phyloP scores from a whole-genome alignment of 345 rosid genomes.

The Bretschneidera sinensis region DNA sequence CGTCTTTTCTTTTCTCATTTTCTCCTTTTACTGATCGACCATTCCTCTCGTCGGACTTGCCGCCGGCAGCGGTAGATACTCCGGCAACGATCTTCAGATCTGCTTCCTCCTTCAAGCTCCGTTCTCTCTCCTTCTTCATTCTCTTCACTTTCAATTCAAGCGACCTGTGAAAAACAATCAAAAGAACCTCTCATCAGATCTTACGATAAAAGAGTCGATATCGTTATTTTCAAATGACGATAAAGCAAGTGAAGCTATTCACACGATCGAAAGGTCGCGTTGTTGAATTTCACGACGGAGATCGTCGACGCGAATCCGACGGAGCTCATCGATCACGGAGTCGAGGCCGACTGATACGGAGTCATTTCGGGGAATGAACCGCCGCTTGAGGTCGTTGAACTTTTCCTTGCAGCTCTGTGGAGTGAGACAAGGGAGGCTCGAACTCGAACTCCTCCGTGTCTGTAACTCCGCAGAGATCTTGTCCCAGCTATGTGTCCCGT shows the following conservation, averaged over 20 bases:
- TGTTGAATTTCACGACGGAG: constrained; percentile 45
- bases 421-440: constrained; percentile 26
- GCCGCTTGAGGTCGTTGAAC: constrained; percentile 32
- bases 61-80: constrained; percentile 22
- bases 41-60: constrained; percentile 28
- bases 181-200: no score
- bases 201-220: no score
- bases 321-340: constrained; percentile 39
- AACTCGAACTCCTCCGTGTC: constrained; percentile 25
- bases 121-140: constrained; percentile 43
- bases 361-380: constrained; percentile 25
- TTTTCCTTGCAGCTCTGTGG: constrained; percentile 29
- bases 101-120: constrained; percentile 28
- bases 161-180: constrained; percentile 48
- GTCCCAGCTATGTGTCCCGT: constrained; percentile 49
- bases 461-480: constrained; percentile 38
- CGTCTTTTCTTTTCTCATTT: no score
- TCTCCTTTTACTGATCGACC: constrained; percentile 26
- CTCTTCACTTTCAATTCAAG: constrained; percentile 50
- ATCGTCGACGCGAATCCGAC: constrained; percentile 45
- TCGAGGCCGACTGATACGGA: constrained; percentile 7
- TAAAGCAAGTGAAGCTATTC: no score
- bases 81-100: constrained; percentile 34
- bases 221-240: no score
- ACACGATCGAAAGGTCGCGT: constrained; percentile 45